phyloP scores from a whole-genome alignment of 2,329 filamentous ascomycete genomes.

The Polytolypa hystricis region DNA sequence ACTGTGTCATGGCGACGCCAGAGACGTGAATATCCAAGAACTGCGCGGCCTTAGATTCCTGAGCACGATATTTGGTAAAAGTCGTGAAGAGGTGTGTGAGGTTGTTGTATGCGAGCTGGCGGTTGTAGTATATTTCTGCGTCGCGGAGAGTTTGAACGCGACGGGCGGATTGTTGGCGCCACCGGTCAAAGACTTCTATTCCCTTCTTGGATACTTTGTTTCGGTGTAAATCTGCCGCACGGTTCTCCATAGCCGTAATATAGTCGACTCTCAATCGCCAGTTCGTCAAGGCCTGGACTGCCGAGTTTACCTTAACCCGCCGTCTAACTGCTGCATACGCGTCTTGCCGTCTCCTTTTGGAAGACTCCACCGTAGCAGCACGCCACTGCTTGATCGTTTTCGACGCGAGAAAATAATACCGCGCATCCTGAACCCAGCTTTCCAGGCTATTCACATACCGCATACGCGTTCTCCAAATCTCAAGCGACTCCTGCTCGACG shows the following conservation, averaged over 20 bases:
- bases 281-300: slow-evolving; percentile 28
- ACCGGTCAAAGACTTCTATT: slow-evolving; percentile 29
- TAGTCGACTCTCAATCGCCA: slow-evolving; percentile 28
- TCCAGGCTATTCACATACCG: slow-evolving; percentile 38
- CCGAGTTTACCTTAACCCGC: slow-evolving; percentile 44
- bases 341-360: slow-evolving; percentile 43
- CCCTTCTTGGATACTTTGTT: slow-evolving; percentile 24
- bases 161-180: slow-evolving; percentile 31
- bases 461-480: slow-evolving; percentile 26
- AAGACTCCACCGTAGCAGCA: slow-evolving; percentile 37
- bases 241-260: slow-evolving; percentile 27
- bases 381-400: slow-evolving; percentile 42
- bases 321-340: slow-evolving; percentile 45
- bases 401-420: slow-evolving; percentile 45
- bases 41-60: slow-evolving; percentile 35
- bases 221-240: slow-evolving; percentile 28
- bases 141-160: slow-evolving; percentile 25
- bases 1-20: slow-evolving; percentile 33
- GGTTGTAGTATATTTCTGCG: slow-evolving; percentile 28
- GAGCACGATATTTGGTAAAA: slow-evolving; percentile 21
- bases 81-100: slow-evolving; percentile 28
- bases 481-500: slow-evolving; percentile 29
- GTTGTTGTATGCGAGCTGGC: slow-evolving; percentile 27
- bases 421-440: slow-evolving; percentile 43
- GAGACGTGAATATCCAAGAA: slow-evolving; percentile 39